A percentile compares a stretch with the other conserved stretches of the same genome.
phyloP scores from a whole-genome alignment of 352 stramenopile genomes.

The Phytophthora sansomeana region DNA sequence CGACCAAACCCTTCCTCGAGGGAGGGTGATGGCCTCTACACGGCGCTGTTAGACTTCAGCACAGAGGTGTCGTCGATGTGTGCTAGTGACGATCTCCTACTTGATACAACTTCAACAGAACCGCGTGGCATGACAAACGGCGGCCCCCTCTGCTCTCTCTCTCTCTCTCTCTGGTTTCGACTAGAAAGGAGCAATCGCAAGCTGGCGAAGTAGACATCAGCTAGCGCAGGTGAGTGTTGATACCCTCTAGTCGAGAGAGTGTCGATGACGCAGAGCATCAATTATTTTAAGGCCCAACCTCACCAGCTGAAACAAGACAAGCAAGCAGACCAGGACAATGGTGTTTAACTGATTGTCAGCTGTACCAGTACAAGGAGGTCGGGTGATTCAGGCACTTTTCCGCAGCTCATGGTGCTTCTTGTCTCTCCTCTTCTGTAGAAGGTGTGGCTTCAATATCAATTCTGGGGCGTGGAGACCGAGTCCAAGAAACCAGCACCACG shows the following conservation, averaged over 20 bases:
- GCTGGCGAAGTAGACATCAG: neutral
- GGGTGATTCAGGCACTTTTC: neutral
- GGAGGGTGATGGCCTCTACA: neutral
- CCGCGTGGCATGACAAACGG: neutral
- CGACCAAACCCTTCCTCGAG: too few relatives aligned
- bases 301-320: constrained; percentile 12
- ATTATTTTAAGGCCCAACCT: neutral
- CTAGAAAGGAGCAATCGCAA: neutral
- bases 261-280: too few relatives aligned
- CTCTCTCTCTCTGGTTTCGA: neutral
- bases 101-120: neutral
- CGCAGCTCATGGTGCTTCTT: neutral
- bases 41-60: neutral
- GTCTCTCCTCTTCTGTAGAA: constrained; percentile 24
- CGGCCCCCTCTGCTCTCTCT: neutral
- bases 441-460: constrained; percentile 4
- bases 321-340: neutral
- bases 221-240: too few relatives aligned
- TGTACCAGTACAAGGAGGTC: too few relatives aligned
- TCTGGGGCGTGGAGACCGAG: neutral
- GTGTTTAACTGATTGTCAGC: too few relatives aligned
- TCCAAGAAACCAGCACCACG: constrained; percentile 18
- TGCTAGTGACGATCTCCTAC: neutral
- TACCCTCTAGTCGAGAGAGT: too few relatives aligned
- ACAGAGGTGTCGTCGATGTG: neutral